A percentile compares a stretch with the other conserved stretches of the same genome.
Conservation (phyloP, 106 monocot genomes). For the Gastrodia elata region DNA sequence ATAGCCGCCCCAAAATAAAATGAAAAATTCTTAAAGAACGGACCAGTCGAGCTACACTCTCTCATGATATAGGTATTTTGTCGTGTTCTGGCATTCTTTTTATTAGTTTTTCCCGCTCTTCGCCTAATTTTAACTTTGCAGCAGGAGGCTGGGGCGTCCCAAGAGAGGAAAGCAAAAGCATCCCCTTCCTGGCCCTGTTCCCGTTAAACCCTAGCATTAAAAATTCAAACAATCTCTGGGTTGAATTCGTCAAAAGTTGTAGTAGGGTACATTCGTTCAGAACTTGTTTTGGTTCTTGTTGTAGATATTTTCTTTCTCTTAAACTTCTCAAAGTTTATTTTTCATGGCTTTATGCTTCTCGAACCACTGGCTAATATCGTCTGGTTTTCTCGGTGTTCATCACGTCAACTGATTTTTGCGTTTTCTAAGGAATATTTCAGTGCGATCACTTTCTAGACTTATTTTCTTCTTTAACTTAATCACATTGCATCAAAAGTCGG, state of each 20-base stretch:
- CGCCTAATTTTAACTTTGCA: background rate
- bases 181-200: background rate
- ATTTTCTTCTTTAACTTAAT: background rate
- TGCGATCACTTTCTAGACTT: background rate
- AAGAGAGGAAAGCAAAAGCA: background rate
- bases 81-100: background rate
- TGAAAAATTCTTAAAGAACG: too few species aligned
- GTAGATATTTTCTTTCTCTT: background rate
- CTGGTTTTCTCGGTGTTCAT: background rate
- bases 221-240: background rate
- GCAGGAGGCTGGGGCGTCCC: background rate
- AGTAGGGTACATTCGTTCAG: background rate
- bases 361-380: background rate
- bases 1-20: too few species aligned
- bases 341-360: background rate
- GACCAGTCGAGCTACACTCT: too few species aligned
- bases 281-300: background rate
- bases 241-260: background rate
- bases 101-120: slow-evolving; percentile 1
- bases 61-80: background rate
- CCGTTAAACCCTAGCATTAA: slow-evolving; percentile 8
- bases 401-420: too few species aligned
- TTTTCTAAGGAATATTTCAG: background rate
- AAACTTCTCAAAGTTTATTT: background rate
- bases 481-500: background rate